Conservation (phyloP, 2,329 filamentous ascomycete genomes). For the Basipetospora chlamydospora region DNA sequence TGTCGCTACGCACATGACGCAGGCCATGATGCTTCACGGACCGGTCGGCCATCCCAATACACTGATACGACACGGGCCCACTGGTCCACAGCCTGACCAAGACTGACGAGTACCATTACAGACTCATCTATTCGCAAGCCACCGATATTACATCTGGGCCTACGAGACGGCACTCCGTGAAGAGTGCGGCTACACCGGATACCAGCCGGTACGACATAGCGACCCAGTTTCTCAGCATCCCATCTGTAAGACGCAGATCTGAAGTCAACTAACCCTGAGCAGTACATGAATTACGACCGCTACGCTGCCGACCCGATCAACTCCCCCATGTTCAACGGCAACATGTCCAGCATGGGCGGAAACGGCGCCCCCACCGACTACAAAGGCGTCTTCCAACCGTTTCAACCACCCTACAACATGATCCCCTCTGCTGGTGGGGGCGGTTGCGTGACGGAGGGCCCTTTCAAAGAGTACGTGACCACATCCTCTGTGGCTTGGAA, state of each 20-base stretch:
- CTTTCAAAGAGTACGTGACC: conserved; percentile 21
- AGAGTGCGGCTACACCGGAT: conserved; percentile 22
- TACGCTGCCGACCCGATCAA: conserved; percentile 17
- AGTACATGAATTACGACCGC: conserved; percentile 32
- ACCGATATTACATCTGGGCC: conserved; percentile 17
- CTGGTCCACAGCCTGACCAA: no score
- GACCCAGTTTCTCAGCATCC: no score
- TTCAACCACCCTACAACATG: conserved; percentile 10
- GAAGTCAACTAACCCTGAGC: neutral
- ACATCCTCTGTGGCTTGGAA: no score
- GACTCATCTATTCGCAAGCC: conserved; percentile 17
- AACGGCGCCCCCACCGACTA: conserved; percentile 21
- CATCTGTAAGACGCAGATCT: no score
- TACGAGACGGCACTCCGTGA: conserved; percentile 17
- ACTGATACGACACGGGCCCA: no score
- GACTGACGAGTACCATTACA: conserved; percentile 14
- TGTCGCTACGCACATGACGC: conserved; percentile 31
- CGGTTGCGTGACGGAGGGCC: conserved; percentile 37
- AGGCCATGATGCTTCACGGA: conserved; percentile 27
- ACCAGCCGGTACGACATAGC: conserved; percentile 19
- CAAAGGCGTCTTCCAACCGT: conserved; percentile 13
- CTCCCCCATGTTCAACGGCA: conserved; percentile 35
- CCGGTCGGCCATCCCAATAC: no score
- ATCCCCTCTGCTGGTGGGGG: conserved; percentile 36
- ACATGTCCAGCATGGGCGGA: conserved; percentile 26